Base-by-base conservation (phyloP, 768 basidiomycete genomes). In the Psilocybe azurescens region DNA sequence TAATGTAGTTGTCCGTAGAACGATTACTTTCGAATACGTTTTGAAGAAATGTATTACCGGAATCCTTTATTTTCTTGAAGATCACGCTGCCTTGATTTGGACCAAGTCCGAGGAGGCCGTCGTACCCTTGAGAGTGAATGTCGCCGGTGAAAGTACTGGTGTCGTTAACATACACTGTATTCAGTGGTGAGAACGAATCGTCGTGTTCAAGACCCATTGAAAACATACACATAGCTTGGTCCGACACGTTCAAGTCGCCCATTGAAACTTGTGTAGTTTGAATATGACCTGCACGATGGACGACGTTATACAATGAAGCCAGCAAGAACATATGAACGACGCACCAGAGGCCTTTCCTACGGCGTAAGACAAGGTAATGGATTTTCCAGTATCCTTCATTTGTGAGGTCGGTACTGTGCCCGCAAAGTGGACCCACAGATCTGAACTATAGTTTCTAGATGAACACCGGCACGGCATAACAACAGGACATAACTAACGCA, bases 101-200 rank as follows among this genome's bases (percentile, higher is more conserved):
- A n/a, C 91, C 91, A 16, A 93, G 83, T 24, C 91, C 91, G 30
- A 93, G 77, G 18, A 93, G 83, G 44, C 91, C 91, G 59, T 87
- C 82, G 65, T 86, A 89, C 0, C 86, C 89, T 69, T 90, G 84
- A 2, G 80, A 53, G 38, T 81, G 74, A 68, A 89, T 86, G 66
- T 90, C 74, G 14, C 81, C 73, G 4, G 89, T 84, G 72, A 93
- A 91, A 9, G 83, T 79, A 48, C 83, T 85, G 3, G 87, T 85
- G 66, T 91, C 80, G 2, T 78, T 68, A 36, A 91, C 90, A 29
- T 87, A 79, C 41, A 92, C 90, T 91, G 66, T 13, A 44, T 18
- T 50, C 14, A 29, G 24, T 49, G 5, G 41, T 66, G 28, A 67
- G 46, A 29, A 13, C 0, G 16, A 44, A 61, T 30, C 49, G 41